Base-by-base conservation (phyloP, 1,139 yeast genomes). In the Kurtzmaniella quercitrusa region DNA sequence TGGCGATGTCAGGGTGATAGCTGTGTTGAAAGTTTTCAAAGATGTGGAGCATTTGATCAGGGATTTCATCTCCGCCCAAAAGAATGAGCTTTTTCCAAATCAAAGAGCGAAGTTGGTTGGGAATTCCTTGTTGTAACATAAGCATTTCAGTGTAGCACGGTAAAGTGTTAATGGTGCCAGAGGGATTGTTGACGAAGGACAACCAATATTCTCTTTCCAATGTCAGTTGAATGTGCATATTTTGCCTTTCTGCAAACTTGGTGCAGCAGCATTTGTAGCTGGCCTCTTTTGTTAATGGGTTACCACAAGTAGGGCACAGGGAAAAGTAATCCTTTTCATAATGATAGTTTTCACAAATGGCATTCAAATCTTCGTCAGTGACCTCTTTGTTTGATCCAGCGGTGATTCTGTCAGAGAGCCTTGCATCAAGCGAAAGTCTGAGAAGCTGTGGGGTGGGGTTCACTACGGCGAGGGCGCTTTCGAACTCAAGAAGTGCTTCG, bases 121-220 rank as follows among this genome's bases (percentile, higher is more conserved):
- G 77, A 16, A 72, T 59, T 2, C 75, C 74, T 44, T 68, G 73
- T 44, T 68, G 68, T 42, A 70, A 55, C 44, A 70, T 63, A 25
- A 68, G 55, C 49, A 69, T 62, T 49, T 72, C 69, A 10, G 79
- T 68, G 49, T 72, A 75, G 53, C 69, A 62, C 3, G 82, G 81
- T 36, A 76, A 60, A 1, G 76, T 66, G 43, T 70, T 63, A 43
- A 74, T 63, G 25, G 81, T 75, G 42, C 69, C 63, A 15, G 73
- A 63, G 2, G 78, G 77, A 49, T 70, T 65, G 44, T 64, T 66
- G 37, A 77, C 57, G 44, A 76, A 73, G 34, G 72, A 62, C 44
- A 68, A 54, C 81, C 81, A 76, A 51, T 63, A 77, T 3, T 68
- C 61, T 34, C 58, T 56, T 45, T 75, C 79, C 33, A 73, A 55